These are phyloP conservation scores for Byssoonygena ceratinophila DNA, from an alignment of 2,329 filamentous ascomycete genomes.

Conservation along the genomic window DNA sequence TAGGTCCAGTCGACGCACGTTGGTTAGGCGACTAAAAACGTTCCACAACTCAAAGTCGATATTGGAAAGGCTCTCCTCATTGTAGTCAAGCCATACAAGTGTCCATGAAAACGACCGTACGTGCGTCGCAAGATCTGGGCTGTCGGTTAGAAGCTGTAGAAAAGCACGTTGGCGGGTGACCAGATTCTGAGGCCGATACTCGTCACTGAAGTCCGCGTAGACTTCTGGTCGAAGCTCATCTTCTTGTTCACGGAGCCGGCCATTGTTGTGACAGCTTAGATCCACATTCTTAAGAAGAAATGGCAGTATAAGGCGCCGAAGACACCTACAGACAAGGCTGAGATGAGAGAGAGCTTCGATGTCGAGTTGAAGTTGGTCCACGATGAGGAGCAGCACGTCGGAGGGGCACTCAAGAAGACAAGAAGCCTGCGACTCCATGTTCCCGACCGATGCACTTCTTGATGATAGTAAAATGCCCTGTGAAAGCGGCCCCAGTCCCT, in stretches of 20 bases:
- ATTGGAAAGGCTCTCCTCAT: neutral
- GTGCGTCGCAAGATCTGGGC: conserved; percentile 3
- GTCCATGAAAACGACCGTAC: conserved; percentile 12
- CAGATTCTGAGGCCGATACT: conserved; percentile 9
- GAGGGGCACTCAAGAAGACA: neutral
- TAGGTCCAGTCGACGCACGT: conserved; percentile 12
- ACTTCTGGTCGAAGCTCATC: conserved; percentile 5
- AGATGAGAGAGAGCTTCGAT: neutral
- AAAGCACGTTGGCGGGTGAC: conserved; percentile 10
- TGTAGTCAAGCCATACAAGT: conserved; percentile 8
- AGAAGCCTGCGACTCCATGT: neutral
- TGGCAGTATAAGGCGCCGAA: neutral
- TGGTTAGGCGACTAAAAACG: conserved; percentile 11
- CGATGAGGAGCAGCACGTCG: neutral
- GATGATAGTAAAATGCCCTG: too few species aligned
- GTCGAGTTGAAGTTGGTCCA: neutral
- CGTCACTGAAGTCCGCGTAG: conserved; percentile 7
- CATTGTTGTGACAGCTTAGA: conserved; percentile 11
- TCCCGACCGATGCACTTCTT: too few species aligned
- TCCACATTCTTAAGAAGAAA: conserved; percentile 9
- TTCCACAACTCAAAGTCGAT: conserved; percentile 14
- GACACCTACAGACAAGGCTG: neutral
- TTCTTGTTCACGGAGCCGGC: conserved; percentile 6
- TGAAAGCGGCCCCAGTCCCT: too few species aligned
- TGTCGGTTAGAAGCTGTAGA: conserved; percentile 7